phyloP scores from a whole-genome alignment of 31 red algal genomes.

The Bonnemaisonia californica region DNA sequence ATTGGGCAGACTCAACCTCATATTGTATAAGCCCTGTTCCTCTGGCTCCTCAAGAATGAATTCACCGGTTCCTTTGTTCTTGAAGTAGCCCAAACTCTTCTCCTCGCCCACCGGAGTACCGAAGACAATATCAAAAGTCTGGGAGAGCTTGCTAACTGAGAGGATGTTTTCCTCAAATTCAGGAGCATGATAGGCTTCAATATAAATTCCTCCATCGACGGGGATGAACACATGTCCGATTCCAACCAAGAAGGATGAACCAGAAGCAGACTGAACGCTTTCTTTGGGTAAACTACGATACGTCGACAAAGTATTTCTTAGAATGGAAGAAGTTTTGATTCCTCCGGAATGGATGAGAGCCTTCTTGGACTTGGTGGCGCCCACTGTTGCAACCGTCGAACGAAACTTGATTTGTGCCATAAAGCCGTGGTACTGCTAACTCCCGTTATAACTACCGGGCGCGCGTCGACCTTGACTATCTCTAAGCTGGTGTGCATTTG shows the following conservation, averaged over 20 bases:
- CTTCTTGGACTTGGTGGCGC: too few relatives aligned
- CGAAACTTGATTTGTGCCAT: too few relatives aligned
- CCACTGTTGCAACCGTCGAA: too few relatives aligned
- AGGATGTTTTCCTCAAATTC: not conserved
- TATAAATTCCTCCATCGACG: not conserved
- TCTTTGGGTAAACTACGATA: too few relatives aligned
- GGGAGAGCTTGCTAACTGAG: not conserved
- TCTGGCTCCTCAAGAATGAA: too few relatives aligned
- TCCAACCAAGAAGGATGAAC: not conserved
- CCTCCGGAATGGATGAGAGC: too few relatives aligned
- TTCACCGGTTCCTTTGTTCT: not conserved
- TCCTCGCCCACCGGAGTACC: not conserved
- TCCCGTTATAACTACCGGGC: too few relatives aligned
- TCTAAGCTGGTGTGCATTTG: too few relatives aligned
- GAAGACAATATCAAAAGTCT: not conserved
- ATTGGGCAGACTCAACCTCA: too few relatives aligned
- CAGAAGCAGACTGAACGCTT: not conserved
- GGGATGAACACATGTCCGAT: not conserved
- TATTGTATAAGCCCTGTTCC: too few relatives aligned
- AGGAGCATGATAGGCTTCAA: slow-evolving; percentile 1
- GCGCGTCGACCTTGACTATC: too few relatives aligned
- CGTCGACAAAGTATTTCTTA: not conserved
- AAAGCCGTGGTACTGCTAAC: too few relatives aligned
- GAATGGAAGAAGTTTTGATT: not conserved
- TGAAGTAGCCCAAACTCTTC: not conserved